Base-by-base conservation (phyloP, 208 protist genomes). In the Leishmania tarentolae region DNA sequence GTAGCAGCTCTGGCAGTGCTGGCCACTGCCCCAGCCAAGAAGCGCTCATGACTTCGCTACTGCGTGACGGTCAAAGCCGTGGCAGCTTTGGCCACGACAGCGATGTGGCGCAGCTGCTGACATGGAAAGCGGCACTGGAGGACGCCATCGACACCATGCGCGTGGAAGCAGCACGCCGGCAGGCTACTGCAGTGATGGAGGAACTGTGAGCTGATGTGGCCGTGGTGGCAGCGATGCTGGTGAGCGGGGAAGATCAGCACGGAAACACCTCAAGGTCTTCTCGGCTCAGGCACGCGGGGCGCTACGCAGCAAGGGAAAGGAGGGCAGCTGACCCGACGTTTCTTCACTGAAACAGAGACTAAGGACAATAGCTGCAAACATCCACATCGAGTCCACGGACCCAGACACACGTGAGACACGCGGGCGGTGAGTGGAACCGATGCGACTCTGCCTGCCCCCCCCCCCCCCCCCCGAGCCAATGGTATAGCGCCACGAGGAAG, bases 91-190 rank as follows among this genome's bases (percentile, higher is more conserved):
- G 92, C 6, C 83, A 91, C 50, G 84, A 86, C 35, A 88, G 86
- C 65, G 92, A 96, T 66, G 77, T 91, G 66, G 61, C 71, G 78
- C 83, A 88, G 69, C 85, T 96, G 69, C 71, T 79, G 75, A 37
- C 70, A 31, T 88, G 84, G 81, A 86, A 82, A 65, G 79, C 88
- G 46, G 87, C 82, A 37, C 83, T 96, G 56, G 53, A 86, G 59
- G 81, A 75, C 44, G 88, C 78, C 50, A 93, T 96, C 76, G 78
- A 92, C 59, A 83, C 85, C 77, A 90, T 94, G 87, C 83, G 89
- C 59, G 74, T 81, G 17, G 92, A 94, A 78, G 81, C 84, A 24
- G 74, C 85, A 63, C 76, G 84, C 17, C 89, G 89, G 63, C 92
- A 96, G 83, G 87, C 90, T 19, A 66, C 83, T 59, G 74, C 87